Evolutionary conservation across 345 rosid genomes (phyloP).

Genomic region (Gossypium ekmanianum): DNA sequence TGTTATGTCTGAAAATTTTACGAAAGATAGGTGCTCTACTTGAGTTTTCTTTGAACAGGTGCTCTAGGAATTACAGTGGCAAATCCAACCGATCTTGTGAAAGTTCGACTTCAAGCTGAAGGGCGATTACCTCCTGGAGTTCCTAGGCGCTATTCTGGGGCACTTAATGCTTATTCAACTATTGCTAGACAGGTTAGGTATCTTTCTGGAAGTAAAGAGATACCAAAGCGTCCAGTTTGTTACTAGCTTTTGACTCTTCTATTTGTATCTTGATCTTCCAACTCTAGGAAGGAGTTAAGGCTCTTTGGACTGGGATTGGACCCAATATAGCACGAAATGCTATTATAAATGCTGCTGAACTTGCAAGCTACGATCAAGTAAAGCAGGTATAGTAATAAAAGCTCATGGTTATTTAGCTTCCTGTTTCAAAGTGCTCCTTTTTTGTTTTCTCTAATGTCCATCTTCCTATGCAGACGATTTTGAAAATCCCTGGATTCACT

Average conservation of each 20-base stretch:
- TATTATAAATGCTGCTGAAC: slow-evolving; percentile 94
- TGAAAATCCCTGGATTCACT: slow-evolving; percentile 95
- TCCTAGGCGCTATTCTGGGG: slow-evolving; percentile 90
- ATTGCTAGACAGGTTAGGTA: slow-evolving; percentile 76
- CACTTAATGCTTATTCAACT: slow-evolving; percentile 90
- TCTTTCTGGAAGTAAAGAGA: slow-evolving; percentile 20
- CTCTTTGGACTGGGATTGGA: slow-evolving; percentile 97
- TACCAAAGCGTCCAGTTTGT: neutral
- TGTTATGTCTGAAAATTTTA: neutral
- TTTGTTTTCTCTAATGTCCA: slow-evolving; percentile 9
- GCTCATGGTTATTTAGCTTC: neutral
- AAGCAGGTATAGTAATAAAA: slow-evolving; percentile 53
- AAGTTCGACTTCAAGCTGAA: slow-evolving; percentile 98
- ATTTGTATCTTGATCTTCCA: slow-evolving; percentile 22
- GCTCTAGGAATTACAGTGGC: slow-evolving; percentile 81
- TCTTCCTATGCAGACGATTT: slow-evolving; percentile 56
- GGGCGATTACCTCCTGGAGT: slow-evolving; percentile 92
- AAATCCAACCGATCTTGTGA: slow-evolving; percentile 98
- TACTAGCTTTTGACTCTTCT: slow-evolving; percentile 17
- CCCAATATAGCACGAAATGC: slow-evolving; percentile 94
- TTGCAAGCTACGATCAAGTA: slow-evolving; percentile 98
- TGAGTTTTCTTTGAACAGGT: slow-evolving; percentile 46
- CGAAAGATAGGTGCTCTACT: neutral
- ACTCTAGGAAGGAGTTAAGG: slow-evolving; percentile 78
- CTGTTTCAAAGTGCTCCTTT: slow-evolving; percentile 11